A percentile compares a stretch with the other conserved stretches of the same genome.
These are phyloP conservation scores for Deakozyma indianensis DNA, from an alignment of 805 yeast genomes.

Conservation along the genomic window DNA sequence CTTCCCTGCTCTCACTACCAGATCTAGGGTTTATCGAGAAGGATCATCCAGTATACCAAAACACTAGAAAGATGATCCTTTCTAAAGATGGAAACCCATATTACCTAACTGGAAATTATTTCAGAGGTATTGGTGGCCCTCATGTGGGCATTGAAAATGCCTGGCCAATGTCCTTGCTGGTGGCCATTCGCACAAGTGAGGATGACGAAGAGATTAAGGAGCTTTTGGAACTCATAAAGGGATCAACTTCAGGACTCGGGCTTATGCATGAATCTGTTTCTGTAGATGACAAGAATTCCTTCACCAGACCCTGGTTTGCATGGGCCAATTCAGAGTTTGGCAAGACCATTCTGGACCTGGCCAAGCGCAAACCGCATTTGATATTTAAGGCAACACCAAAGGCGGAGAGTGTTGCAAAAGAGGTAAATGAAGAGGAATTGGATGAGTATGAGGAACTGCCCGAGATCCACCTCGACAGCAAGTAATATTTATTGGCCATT, in stretches of 20 bases:
- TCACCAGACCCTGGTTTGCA: conserved; percentile 81
- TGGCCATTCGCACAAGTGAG: conserved; percentile 59
- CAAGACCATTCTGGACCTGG: conserved; percentile 66
- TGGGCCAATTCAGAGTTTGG: conserved; percentile 93
- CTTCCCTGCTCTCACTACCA: conserved; percentile 71
- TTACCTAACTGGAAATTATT: conserved; percentile 43
- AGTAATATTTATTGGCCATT: too few relatives aligned
- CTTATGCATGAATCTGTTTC: conserved; percentile 72
- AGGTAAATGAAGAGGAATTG: too few relatives aligned
- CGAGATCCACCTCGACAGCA: too few relatives aligned
- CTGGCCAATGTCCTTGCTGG: conserved; percentile 83
- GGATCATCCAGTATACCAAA: conserved; percentile 50
- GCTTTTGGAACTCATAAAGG: conserved; percentile 36
- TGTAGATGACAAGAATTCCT: conserved; percentile 39
- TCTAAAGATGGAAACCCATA: conserved; percentile 66
- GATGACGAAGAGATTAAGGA: conserved; percentile 53
- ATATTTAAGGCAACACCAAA: too few relatives aligned
- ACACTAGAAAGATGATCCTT: conserved; percentile 65
- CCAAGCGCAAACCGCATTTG: conserved; percentile 57
- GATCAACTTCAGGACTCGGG: conserved; percentile 60
- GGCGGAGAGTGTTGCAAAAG: too few relatives aligned
- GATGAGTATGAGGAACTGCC: too few relatives aligned
- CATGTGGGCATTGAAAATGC: conserved; percentile 70
- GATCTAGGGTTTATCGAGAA: conserved; percentile 49
- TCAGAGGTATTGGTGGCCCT: conserved; percentile 83